phyloP scores from a whole-genome alignment of 371 early-diverging fungal genomes.

The Dichotomocladium elegans region DNA sequence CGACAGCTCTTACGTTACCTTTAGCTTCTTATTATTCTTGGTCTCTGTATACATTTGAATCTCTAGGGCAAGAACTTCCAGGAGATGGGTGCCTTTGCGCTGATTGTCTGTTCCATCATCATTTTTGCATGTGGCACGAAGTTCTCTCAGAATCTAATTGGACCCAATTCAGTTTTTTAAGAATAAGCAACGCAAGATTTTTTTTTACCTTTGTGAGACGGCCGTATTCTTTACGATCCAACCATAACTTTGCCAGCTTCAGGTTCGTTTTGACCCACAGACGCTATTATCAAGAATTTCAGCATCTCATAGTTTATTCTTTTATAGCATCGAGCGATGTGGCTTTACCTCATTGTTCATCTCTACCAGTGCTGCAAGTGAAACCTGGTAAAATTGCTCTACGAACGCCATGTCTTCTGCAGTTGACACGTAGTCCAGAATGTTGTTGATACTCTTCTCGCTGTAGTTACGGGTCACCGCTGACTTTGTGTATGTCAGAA shows the following conservation, averaged over 20 bases:
- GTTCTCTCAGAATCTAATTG: conserved; percentile 63
- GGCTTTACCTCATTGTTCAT: conserved; percentile 72
- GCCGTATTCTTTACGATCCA: conserved; percentile 80
- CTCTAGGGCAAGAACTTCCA: conserved; percentile 89
- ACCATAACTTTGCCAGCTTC: conserved; percentile 86
- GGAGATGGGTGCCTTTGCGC: conserved; percentile 84
- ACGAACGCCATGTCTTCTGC: conserved; percentile 74
- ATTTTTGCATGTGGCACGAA: conserved; percentile 74
- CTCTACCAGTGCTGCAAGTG: conserved; percentile 71
- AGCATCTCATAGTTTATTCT: neutral
- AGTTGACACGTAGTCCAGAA: conserved; percentile 81
- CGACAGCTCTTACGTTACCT: conserved; percentile 35
- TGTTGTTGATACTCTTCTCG: conserved; percentile 95
- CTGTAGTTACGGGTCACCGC: conserved; percentile 89
- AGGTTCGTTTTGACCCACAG: conserved; percentile 90
- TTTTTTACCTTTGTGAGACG: conserved; percentile 59
- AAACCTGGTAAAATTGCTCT: conserved; percentile 82
- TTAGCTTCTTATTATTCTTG: conserved; percentile 83
- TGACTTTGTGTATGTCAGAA: conserved; percentile 77
- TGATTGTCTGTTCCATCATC: conserved; percentile 86
- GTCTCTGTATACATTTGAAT: conserved; percentile 92
- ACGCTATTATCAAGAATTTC: conserved; percentile 29
- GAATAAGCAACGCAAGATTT: too few species aligned
- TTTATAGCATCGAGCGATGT: neutral
- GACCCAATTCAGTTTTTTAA: neutral